Evolutionary conservation across 1,284 basidiomycete genomes (phyloP), one percentile per base, ranked within the genome.

Genomic region (Melanopsichium pennsylvanicum): DNA sequence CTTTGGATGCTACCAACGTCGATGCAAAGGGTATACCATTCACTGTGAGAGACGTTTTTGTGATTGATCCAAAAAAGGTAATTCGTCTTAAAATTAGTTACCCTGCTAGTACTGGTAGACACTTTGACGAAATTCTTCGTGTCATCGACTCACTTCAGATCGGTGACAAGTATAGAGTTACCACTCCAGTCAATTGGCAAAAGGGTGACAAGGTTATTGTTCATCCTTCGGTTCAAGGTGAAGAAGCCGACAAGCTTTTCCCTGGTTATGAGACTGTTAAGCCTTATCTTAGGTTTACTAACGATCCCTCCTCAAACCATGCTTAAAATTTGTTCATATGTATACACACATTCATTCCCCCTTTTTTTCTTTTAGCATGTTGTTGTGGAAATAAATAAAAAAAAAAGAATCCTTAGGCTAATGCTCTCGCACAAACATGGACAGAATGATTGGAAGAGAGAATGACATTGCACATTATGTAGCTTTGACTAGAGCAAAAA

Each of bases 141-240:
- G 87, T 88, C 49, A 84, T 92, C 69, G 90, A 92, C 82, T 88
- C 92, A 43, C 88, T 99, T 54, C 96, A 98, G 82, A 85, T 95
- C 60, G 91, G 92, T 41, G 94, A 97, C 86, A 63, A 61, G 47
- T 61, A 76, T 54, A 82, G 82, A 58, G 73, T 84, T 54, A 81
- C 81, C 85, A 87, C 77, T 82, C 92, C 80, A n/a, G 93, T 91
- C 66, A 94, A 97, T 87, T 97, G 95, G 95, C 87, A 89, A 67
- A 88, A 89, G 81, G 93, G 93, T 39, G 89, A 94, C 15, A 89
- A 93, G 79, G 94, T 97, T 55, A 97, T 99, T 77, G 89, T 99
- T 35, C 93, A 97, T 83, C 90, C 92, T n/a, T 83, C 86, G 8
- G 92, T 97, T 43, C 84, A 83, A 50, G 89, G 90, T 76, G 92